Conservation (phyloP, 768 basidiomycete species). For the Suillus ampliporus region DNA sequence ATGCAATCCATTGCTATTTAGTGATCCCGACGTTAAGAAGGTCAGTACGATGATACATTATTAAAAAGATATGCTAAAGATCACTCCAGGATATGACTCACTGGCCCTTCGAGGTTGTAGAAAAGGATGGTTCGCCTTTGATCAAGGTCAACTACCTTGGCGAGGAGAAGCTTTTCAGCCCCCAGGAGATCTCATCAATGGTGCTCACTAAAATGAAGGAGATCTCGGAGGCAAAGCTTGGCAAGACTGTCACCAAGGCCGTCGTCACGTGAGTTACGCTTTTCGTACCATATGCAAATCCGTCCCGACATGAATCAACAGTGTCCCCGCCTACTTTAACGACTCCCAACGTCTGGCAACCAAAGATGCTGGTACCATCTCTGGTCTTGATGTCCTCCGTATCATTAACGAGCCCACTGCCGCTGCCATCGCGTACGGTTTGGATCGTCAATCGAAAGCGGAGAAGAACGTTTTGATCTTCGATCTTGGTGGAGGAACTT, state of each 20-base stretch:
- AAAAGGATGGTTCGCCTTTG: constrained; percentile 95
- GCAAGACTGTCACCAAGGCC: constrained; percentile 98
- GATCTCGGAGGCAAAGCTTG: constrained; percentile 98
- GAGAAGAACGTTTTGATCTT: constrained; percentile 99
- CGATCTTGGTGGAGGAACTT: constrained; percentile 99
- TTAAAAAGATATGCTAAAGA: constrained; percentile 7
- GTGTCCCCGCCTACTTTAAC: constrained; percentile 99
- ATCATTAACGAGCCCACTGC: constrained; percentile 99
- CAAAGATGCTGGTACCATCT: constrained; percentile 98
- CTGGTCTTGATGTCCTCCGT: constrained; percentile 98
- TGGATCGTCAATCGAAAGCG: constrained; percentile 90
- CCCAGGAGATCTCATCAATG: constrained; percentile 99
- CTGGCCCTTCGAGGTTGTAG: constrained; percentile 98
- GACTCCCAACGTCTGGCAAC: constrained; percentile 99
- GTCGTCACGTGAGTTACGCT: constrained; percentile 84
- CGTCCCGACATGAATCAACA: constrained; percentile 29
- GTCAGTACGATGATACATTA: constrained; percentile 30
- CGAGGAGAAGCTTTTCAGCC: constrained; percentile 96
- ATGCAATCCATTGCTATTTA: constrained; percentile 31
- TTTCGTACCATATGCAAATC: constrained; percentile 10
- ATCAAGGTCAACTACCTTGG: constrained; percentile 96
- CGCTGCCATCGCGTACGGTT: constrained; percentile 98
- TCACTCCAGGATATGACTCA: constrained; percentile 82
- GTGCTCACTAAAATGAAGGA: constrained; percentile 99
- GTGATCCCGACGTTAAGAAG: constrained; percentile 95